Evolutionary conservation across 306 rosid genomes (phyloP).

Genomic region (Leucaena leucocephala): DNA sequence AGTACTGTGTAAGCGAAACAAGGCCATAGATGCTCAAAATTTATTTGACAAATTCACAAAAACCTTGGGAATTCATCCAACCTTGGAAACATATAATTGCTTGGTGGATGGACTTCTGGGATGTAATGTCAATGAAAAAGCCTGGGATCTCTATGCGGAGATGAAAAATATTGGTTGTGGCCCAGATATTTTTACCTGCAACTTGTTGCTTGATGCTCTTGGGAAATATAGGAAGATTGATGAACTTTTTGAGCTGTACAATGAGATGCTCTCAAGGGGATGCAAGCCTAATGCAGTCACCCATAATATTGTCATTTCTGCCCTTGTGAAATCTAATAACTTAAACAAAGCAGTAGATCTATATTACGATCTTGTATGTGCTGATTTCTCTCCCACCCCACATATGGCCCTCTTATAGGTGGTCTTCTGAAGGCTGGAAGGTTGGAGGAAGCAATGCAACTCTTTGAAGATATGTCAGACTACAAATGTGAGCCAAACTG

Average conservation of each 20-base stretch:
- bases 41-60: conserved; percentile 71
- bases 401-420: conserved; percentile 87
- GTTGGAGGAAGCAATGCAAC: conserved; percentile 72
- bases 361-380: conserved; percentile 78
- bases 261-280: conserved; percentile 73
- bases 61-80: conserved; percentile 62
- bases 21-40: conserved; percentile 64
- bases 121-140: conserved; percentile 47
- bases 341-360: conserved; percentile 68
- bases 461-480: conserved; percentile 81
- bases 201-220: conserved; percentile 74
- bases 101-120: conserved; percentile 79
- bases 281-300: conserved; percentile 80
- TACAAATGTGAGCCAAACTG: conserved; percentile 81
- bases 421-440: conserved; percentile 84
- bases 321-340: conserved; percentile 66
- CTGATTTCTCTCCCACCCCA: conserved; percentile 90
- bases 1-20: conserved; percentile 62
- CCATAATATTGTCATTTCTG: conserved; percentile 76
- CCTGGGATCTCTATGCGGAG: conserved; percentile 72
- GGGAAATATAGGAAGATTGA: conserved; percentile 76
- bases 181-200: conserved; percentile 86
- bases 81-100: conserved; percentile 74
- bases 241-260: conserved; percentile 67
- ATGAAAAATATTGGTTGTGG: conserved; percentile 73